Evolutionary conservation across 257 asterid genomes (phyloP).

Genomic region (Solanum ossicruentum): DNA sequence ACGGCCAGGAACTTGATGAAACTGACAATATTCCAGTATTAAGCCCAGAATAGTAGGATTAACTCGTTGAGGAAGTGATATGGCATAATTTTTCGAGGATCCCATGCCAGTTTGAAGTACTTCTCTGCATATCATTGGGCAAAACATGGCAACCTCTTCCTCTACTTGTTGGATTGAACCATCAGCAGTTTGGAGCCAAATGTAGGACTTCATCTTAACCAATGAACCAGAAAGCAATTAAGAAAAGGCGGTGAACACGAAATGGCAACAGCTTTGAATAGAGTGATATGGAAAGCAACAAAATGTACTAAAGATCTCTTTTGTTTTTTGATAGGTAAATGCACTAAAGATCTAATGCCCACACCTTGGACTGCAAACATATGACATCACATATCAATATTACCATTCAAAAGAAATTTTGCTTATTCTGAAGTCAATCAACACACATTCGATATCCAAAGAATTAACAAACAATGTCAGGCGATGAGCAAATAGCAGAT

Average conservation of each 20-base stretch:
- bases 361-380: not conserved
- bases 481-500: not conserved
- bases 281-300: not conserved
- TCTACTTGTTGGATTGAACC: slow-evolving; percentile 79
- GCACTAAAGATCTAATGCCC: not conserved
- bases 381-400: not conserved
- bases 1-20: slow-evolving; percentile 88
- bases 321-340: not conserved
- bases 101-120: slow-evolving; percentile 64
- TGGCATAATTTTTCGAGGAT: slow-evolving; percentile 73
- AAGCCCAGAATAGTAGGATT: slow-evolving; percentile 70
- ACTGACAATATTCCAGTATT: slow-evolving; percentile 83
- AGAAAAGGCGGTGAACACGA: not conserved
- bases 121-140: slow-evolving; percentile 81
- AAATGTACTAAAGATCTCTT: not conserved
- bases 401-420: not conserved
- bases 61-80: slow-evolving; percentile 84
- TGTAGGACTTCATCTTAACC: slow-evolving; percentile 51
- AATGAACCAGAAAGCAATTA: not conserved
- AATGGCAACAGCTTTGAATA: not conserved
- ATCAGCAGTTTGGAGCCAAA: slow-evolving; percentile 87
- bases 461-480: not conserved
- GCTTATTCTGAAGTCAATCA: not conserved
- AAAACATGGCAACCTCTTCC: slow-evolving; percentile 78
- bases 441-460: not conserved